Conservation (phyloP, 2,329 filamentous ascomycete species). For the Thielaviopsis populi region DNA sequence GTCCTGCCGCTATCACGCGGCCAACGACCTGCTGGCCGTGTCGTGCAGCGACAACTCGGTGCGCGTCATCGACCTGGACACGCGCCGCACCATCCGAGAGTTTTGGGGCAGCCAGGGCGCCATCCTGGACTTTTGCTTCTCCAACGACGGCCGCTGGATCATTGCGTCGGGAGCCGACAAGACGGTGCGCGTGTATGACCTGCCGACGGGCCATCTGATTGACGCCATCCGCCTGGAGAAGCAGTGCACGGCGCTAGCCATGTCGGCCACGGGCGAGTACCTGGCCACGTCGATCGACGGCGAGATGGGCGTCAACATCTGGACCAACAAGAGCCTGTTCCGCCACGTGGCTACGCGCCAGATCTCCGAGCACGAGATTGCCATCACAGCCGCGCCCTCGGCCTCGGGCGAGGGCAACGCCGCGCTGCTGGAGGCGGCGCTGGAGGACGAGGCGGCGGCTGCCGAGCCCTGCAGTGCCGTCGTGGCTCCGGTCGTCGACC, state of each 20-base stretch:
- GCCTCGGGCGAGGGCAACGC: constrained; percentile 70
- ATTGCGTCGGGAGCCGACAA: constrained; percentile 72
- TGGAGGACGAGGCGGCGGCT: constrained; percentile 50
- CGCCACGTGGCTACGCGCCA: constrained; percentile 74
- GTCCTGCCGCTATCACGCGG: constrained; percentile 63
- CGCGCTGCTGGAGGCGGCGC: constrained; percentile 38
- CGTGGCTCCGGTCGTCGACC: constrained; percentile 47
- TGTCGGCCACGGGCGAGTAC: constrained; percentile 83
- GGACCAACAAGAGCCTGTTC: constrained; percentile 90
- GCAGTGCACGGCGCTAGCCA: constrained; percentile 69
- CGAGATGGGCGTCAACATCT: constrained; percentile 77
- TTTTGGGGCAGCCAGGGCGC: constrained; percentile 65
- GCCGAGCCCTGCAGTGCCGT: constrained; percentile 35
- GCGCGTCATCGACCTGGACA: constrained; percentile 78
- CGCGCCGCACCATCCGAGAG: constrained; percentile 79
- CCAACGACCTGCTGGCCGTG: constrained; percentile 74
- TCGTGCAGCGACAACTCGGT: constrained; percentile 81
- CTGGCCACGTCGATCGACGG: constrained; percentile 78
- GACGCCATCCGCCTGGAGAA: constrained; percentile 72
- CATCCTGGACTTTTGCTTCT: constrained; percentile 77
- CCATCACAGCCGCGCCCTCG: constrained; percentile 51
- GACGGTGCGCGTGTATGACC: constrained; percentile 77
- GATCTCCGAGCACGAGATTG: constrained; percentile 63
- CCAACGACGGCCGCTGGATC: constrained; percentile 85
- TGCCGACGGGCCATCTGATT: constrained; percentile 88